Evolutionary conservation across 371 early-diverging fungal species (phyloP), one percentile per base, ranked within the genome.

Genomic region (Syncephalastrum monosporum): DNA sequence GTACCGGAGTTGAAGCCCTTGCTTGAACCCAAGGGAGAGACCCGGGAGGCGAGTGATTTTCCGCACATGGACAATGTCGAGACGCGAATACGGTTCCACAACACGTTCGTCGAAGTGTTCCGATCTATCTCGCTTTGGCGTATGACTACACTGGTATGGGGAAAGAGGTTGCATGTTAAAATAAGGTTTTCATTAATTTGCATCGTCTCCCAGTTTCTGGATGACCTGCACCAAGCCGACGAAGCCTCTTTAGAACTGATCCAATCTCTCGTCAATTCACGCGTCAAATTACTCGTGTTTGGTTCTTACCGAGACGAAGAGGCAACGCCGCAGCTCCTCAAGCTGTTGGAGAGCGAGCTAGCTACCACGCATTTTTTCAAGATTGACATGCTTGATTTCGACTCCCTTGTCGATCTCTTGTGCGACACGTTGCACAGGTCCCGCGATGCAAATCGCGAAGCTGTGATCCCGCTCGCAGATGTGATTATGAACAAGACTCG

Each of bases 221-320:
- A 77, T 47, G 78, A 77, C 52, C 41, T 74, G n/a, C 78, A 77
- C 43, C 65, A 70, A 61, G 78, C 38, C 58, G 78, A 77, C 52
- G 73, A 77, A 6, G 71, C 75, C 1, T 77, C 78, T 6, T 21
- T 74, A 8, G 78, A 77, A 47, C 50, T 77, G 5, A 49, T 77
- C 7, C 63, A 69, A 41, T 65, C 71, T 42, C 61, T 77, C 48
- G 59, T 74, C 25, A 44, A 52, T 0, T 71, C 75, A 1, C 55
- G 68, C 3, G 47, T 74, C 6, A 68, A 64, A 24, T 60, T 77
- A 0, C 46, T 74, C 3, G 47, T 77, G 1, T 69, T 77, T 19
- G 41, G 68, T 15, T 60, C 72, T 0, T 77, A 70, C 24, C 70
- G 75, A 8, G 78, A 77, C 38, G 61, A 74, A 56, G 75, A 72